Percentiles rank a stretch among this genome's conserved stretches.
These are phyloP conservation scores for Jackrogersella minutella DNA, from an alignment of 495 filamentous ascomycete genomes.

Conservation along the genomic window DNA sequence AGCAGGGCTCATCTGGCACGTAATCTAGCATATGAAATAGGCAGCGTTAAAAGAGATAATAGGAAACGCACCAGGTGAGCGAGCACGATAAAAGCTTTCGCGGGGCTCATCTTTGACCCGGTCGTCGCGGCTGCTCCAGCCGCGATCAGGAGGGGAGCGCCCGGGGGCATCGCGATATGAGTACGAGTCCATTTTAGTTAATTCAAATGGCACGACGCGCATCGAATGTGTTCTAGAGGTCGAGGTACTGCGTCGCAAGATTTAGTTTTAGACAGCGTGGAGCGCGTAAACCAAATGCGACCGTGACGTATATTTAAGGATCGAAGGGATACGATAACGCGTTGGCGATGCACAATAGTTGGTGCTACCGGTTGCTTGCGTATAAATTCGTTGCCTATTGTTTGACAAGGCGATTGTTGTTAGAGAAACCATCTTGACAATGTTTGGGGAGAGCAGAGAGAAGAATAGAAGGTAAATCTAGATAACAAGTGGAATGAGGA, in stretches of 20 bases:
- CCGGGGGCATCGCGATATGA: conserved; percentile 54
- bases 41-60: conserved; percentile 23
- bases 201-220: neutral
- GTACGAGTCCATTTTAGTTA: conserved; percentile 54
- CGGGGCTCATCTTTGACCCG: conserved; percentile 57
- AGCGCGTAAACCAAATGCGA: conserved; percentile 1
- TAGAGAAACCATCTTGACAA: conserved; percentile 56
- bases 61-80: conserved; percentile 63
- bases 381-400: conserved; percentile 48
- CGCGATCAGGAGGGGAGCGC: conserved; percentile 60
- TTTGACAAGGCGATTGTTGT: conserved; percentile 61
- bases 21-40: conserved; percentile 14
- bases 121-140: conserved; percentile 60
- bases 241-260: neutral
- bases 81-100: conserved; percentile 62
- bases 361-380: conserved; percentile 38
- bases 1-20: neutral
- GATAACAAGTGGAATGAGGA: conserved; percentile 31
- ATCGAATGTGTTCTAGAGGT: neutral
- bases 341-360: conserved; percentile 44
- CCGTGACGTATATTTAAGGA: conserved; percentile 17
- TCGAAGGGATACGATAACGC: neutral
- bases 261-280: neutral
- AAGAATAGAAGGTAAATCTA: conserved; percentile 39
- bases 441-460: conserved; percentile 44